Percentiles rank a stretch among this genome's conserved stretches.
These are phyloP conservation scores for Aspergillus luchuensis DNA, from an alignment of 2,329 filamentous ascomycete species.

Conservation along the genomic window DNA sequence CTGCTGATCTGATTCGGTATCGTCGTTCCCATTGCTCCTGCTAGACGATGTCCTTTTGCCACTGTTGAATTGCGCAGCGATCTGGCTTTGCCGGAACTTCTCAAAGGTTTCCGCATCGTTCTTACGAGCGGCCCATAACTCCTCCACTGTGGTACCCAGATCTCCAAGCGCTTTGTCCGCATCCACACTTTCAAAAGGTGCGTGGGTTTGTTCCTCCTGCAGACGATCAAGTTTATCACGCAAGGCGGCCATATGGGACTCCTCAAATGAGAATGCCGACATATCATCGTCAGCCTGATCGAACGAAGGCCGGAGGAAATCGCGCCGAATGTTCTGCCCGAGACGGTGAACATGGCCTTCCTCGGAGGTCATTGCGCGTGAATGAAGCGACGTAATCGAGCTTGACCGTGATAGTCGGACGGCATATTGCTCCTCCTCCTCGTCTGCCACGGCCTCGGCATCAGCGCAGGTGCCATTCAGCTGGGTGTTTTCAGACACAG, in stretches of 20 bases:
- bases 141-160: constrained; percentile 48
- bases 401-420: constrained; percentile 60
- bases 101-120: constrained; percentile 49
- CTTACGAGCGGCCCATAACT: constrained; percentile 45
- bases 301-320: constrained; percentile 57
- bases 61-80: constrained; percentile 50
- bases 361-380: constrained; percentile 65
- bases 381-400: constrained; percentile 69
- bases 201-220: constrained; percentile 45
- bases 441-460: constrained; percentile 39
- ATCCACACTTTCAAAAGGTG: constrained; percentile 41
- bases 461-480: constrained; percentile 27
- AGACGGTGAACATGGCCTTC: constrained; percentile 71
- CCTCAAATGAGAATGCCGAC: constrained; percentile 37
- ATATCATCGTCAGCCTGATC: constrained; percentile 40
- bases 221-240: constrained; percentile 48
- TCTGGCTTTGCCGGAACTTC: constrained; percentile 48
- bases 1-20: background rate
- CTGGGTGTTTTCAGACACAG: constrained; percentile 35
- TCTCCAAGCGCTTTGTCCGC: constrained; percentile 46
- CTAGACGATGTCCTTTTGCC: constrained; percentile 30
- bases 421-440: constrained; percentile 48
- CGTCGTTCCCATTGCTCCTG: constrained; percentile 5
- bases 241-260: constrained; percentile 49
- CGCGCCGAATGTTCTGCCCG: constrained; percentile 66